Evolutionary conservation across 2,329 filamentous ascomycete species (phyloP).

Genomic region (Mycosphaerelloides madeirae): DNA sequence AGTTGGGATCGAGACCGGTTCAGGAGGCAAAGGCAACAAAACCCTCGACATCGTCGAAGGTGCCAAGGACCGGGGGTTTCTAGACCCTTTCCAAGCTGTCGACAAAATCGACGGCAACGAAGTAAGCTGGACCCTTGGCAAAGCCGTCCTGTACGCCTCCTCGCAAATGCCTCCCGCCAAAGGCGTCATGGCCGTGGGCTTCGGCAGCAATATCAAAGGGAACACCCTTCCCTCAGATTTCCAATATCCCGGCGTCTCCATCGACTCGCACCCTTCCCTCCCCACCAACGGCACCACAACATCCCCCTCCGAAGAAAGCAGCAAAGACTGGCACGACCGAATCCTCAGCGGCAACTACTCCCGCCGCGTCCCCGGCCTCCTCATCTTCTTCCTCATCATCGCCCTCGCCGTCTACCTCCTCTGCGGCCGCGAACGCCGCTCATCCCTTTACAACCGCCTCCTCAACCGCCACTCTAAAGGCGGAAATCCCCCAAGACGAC

Average conservation of each 20-base stretch:
- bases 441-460: conserved; percentile 52
- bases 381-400: conserved; percentile 73
- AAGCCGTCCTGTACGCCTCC: conserved; percentile 91
- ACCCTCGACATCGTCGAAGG: conserved; percentile 66
- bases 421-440: conserved; percentile 71
- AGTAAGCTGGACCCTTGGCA: conserved; percentile 94
- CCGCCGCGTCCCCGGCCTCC: conserved; percentile 65
- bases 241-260: conserved; percentile 63
- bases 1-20: conserved; percentile 58
- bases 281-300: conserved; percentile 30
- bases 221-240: conserved; percentile 57
- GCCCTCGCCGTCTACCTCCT: conserved; percentile 66
- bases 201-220: conserved; percentile 71
- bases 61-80: conserved; percentile 65
- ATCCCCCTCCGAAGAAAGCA: conserved; percentile 40
- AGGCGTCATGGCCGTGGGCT: conserved; percentile 73
- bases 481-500: conserved; percentile 16
- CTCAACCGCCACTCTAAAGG: conserved; percentile 41
- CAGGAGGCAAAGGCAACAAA: conserved; percentile 61
- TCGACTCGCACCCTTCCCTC: conserved; percentile 28
- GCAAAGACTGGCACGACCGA: conserved; percentile 51
- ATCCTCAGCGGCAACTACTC: conserved; percentile 61
- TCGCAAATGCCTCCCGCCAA: conserved; percentile 71
- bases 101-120: conserved; percentile 88
- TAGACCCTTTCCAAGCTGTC: conserved; percentile 85